These are phyloP conservation scores for Sclerotinia nivalis DNA, from an alignment of 2,329 filamentous ascomycete species.

Conservation along the genomic window DNA sequence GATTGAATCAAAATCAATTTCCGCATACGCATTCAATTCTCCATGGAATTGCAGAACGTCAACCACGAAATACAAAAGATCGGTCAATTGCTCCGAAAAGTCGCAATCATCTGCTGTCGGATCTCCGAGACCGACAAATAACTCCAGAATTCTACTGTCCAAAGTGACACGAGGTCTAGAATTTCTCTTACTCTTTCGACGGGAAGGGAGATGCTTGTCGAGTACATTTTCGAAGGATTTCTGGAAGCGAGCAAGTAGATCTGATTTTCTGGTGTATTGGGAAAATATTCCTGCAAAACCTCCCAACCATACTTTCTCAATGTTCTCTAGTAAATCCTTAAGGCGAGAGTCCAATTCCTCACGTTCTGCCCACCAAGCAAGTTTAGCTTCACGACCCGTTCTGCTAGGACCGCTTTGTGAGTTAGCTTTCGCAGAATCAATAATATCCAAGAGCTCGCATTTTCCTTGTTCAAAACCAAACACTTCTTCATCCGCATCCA, in stretches of 20 bases:
- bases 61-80: constrained; percentile 92
- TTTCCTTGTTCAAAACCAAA: constrained; percentile 84
- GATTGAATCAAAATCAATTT: constrained; percentile 94
- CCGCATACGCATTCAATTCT: constrained; percentile 94
- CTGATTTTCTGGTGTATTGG: constrained; percentile 61
- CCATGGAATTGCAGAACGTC: constrained; percentile 97
- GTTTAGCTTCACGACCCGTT: constrained; percentile 71
- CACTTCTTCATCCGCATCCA: constrained; percentile 75
- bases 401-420: constrained; percentile 75
- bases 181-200: constrained; percentile 62
- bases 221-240: constrained; percentile 76
- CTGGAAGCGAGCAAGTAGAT: constrained; percentile 73
- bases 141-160: constrained; percentile 71
- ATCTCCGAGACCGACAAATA: constrained; percentile 85
- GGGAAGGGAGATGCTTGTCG: constrained; percentile 81
- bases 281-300: constrained; percentile 96
- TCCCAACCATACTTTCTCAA: constrained; percentile 92
- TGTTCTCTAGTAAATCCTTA: constrained; percentile 74
- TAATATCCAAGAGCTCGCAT: constrained; percentile 78
- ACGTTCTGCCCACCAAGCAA: constrained; percentile 86
- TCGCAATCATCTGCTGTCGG: constrained; percentile 67
- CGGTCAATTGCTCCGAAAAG: constrained; percentile 85
- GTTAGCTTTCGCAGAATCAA: constrained; percentile 77
- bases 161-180: constrained; percentile 50
- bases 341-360: constrained; percentile 77